Percentiles rank a stretch among this genome's conserved stretches.
phyloP scores from a whole-genome alignment of 257 asterid genomes.

The Scutellaria barbata region DNA sequence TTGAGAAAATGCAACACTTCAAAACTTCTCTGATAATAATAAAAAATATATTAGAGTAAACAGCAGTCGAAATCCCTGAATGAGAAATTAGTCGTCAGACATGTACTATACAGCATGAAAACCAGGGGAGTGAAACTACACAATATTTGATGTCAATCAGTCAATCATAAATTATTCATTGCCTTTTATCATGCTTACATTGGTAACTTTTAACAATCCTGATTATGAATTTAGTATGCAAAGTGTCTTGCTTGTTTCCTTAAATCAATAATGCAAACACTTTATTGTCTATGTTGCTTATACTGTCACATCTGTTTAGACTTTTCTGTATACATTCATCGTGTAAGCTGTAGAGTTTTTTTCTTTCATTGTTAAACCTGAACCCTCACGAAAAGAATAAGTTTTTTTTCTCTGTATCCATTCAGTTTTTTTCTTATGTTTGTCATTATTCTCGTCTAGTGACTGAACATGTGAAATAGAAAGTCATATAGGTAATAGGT shows the following conservation, averaged over 20 bases:
- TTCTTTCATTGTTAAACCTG: not conserved
- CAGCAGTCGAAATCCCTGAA: not conserved
- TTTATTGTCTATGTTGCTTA: not conserved
- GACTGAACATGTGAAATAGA: not conserved
- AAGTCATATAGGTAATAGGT: not conserved
- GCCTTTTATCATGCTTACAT: not conserved
- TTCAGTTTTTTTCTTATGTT: not conserved
- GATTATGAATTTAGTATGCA: not conserved
- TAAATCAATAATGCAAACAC: not conserved
- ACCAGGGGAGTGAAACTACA: not conserved
- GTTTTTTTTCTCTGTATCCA: too few relatives aligned
- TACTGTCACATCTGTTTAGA: not conserved
- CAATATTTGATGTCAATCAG: too few relatives aligned
- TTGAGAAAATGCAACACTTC: not conserved
- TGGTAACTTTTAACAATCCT: not conserved
- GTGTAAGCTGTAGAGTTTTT: not conserved
- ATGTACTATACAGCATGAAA: not conserved
- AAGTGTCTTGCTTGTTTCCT: not conserved
- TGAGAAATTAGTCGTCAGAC: not conserved
- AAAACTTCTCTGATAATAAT: not conserved
- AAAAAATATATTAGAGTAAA: not conserved
- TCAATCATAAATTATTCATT: not conserved
- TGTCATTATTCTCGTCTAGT: constrained; percentile 13
- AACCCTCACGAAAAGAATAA: not conserved
- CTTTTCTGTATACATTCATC: not conserved